Evolutionary conservation across 2,329 filamentous ascomycete genomes (phyloP).

Genomic region (Trichoderma polysporum): DNA sequence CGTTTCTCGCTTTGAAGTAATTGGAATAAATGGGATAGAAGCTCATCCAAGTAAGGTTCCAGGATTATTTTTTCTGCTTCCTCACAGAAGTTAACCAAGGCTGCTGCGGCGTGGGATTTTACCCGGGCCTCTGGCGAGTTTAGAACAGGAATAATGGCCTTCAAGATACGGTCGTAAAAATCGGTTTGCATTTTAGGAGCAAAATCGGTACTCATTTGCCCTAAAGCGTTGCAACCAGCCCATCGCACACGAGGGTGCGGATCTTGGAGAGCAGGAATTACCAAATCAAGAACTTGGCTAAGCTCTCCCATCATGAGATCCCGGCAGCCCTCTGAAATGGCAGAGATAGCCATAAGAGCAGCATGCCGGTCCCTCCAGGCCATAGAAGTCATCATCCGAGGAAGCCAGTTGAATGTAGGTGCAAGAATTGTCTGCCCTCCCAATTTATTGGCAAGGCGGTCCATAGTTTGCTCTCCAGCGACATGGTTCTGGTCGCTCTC

Average conservation of each 20-base stretch:
- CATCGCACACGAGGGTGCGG: slow-evolving; percentile 92
- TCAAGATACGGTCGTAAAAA: slow-evolving; percentile 83
- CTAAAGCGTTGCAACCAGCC: slow-evolving; percentile 97
- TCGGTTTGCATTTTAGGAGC: slow-evolving; percentile 97
- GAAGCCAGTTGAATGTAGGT: slow-evolving; percentile 95
- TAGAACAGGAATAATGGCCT: slow-evolving; percentile 88
- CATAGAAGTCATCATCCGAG: slow-evolving; percentile 93
- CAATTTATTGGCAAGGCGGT: slow-evolving; percentile 93
- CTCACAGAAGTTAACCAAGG: slow-evolving; percentile 97
- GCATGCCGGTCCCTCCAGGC: slow-evolving; percentile 95
- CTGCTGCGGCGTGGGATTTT: slow-evolving; percentile 95
- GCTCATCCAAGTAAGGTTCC: slow-evolving; percentile 87
- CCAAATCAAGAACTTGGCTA: slow-evolving; percentile 88
- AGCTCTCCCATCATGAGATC: slow-evolving; percentile 95
- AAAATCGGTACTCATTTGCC: slow-evolving; percentile 99
- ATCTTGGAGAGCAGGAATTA: slow-evolving; percentile 88
- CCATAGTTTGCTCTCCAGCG: slow-evolving; percentile 97
- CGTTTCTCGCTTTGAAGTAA: slow-evolving; percentile 89
- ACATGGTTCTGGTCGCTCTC: slow-evolving; percentile 98
- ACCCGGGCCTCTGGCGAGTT: slow-evolving; percentile 88
- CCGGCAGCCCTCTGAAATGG: slow-evolving; percentile 94
- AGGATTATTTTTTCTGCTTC: slow-evolving; percentile 91
- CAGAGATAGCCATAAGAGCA: slow-evolving; percentile 96
- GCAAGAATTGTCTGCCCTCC: slow-evolving; percentile 90
- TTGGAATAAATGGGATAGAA: slow-evolving; percentile 81